These are phyloP conservation scores for Aspergillus fischeri DNA, from an alignment of 2,329 filamentous ascomycete species.

Conservation along the genomic window DNA sequence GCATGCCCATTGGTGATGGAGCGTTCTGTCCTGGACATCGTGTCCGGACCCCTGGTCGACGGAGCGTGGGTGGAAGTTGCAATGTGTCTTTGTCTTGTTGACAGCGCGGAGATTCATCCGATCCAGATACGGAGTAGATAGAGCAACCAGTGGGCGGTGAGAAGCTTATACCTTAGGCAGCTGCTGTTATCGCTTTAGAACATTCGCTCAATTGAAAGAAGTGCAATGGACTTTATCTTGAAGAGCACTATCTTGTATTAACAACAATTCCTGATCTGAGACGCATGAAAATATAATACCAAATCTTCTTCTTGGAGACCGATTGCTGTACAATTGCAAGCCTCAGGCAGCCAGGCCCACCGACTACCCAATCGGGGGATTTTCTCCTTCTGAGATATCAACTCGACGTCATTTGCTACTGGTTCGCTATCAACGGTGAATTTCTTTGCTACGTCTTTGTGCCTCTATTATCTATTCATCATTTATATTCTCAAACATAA, in stretches of 20 bases:
- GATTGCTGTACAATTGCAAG: not conserved
- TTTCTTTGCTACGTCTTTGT: not conserved
- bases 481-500: not conserved
- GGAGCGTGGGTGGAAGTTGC: not conserved
- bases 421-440: not conserved
- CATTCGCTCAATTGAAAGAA: not conserved
- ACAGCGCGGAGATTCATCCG: not conserved
- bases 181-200: not conserved
- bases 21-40: not conserved
- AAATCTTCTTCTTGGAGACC: not conserved
- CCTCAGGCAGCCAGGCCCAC: not conserved
- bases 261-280: not conserved
- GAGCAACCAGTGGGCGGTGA: not conserved
- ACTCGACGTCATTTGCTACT: not conserved
- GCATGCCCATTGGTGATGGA: conserved; percentile 23
- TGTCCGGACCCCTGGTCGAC: not conserved
- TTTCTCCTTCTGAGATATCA: not conserved
- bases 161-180: not conserved
- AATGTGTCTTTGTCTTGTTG: not conserved
- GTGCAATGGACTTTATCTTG: not conserved
- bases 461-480: not conserved
- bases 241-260: not conserved
- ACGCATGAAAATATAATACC: not conserved
- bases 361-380: not conserved
- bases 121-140: not conserved